These are phyloP conservation scores for Geotrichum klebahnii DNA, from an alignment of 1,139 yeast genomes.

Conservation along the genomic window DNA sequence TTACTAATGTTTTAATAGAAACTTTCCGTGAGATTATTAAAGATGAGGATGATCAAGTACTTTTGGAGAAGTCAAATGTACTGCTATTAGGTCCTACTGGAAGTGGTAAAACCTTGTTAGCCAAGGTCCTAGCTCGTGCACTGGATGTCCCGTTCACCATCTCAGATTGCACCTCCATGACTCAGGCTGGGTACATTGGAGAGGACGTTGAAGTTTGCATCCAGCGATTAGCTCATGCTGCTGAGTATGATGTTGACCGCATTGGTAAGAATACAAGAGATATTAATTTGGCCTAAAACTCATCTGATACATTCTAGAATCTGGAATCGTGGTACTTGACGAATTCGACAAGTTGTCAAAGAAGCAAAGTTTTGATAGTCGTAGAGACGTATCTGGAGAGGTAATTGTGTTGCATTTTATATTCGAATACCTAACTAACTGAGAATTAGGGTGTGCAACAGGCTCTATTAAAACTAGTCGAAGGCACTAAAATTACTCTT, in stretches of 20 bases:
- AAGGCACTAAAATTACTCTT: conserved; percentile 49
- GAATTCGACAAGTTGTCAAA: conserved; percentile 53
- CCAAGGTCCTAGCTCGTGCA: conserved; percentile 48
- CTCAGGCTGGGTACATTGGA: conserved; percentile 58
- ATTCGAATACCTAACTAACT: neutral
- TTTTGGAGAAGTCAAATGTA: conserved; percentile 50
- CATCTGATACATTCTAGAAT: conserved; percentile 36
- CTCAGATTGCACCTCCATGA: conserved; percentile 53
- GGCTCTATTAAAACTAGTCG: conserved; percentile 49
- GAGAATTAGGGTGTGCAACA: conserved; percentile 56
- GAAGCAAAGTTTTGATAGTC: conserved; percentile 44
- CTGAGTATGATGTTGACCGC: conserved; percentile 48
- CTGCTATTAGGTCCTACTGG: conserved; percentile 55
- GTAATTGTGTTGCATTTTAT: conserved; percentile 2
- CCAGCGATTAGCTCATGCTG: conserved; percentile 46
- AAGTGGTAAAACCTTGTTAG: conserved; percentile 52
- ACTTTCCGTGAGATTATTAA: conserved; percentile 2
- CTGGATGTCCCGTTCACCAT: conserved; percentile 52
- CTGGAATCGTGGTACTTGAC: conserved; percentile 53
- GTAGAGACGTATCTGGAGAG: conserved; percentile 54
- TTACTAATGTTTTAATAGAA: conserved; percentile 2
- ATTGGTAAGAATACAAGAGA: conserved; percentile 27
- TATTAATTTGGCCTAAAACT: neutral
- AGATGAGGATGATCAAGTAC: conserved; percentile 34
- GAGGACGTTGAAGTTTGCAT: conserved; percentile 55